Evolutionary conservation across 345 rosid species (phyloP), one percentile per base, ranked within the genome.

Genomic region (Salix koriyanagi): DNA sequence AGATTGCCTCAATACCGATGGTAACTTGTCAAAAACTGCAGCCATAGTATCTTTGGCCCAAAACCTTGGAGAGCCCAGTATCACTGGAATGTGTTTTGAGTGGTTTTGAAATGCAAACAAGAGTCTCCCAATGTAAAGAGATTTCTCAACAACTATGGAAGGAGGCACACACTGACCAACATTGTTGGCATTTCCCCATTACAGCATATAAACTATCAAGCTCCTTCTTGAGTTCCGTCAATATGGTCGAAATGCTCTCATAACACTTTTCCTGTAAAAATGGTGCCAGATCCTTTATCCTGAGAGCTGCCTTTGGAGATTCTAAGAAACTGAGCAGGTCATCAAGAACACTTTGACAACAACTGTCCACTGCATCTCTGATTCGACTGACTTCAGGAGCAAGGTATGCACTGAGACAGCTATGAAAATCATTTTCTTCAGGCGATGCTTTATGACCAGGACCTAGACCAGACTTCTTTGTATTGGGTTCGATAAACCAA

Each of bases 1-100:
- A 76, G 90, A 86, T 74, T 89, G 92, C 88, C 90, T 86, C 81
- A 85, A 85, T 71, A 88, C 76, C 74, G 91, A 85, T 69, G 93
- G 89, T 65, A 87, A 76, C 83, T 89, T 93, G 84, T 90, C 97
- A 73, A 91, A 86, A 77, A 79, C 88, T 67, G 86, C 84, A 81
- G 85, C 84, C 76, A 83, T 61, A 8, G 83, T 83, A 81, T 88
- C 92, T 74, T 90, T 90, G 72, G 87, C 91, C 99, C 99, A 96
- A 81, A 90, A 88, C 81, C 98, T 89, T 48, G 98, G 98, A 85
- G 99, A 91, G 74, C 98, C 98, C 37, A 94, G 93, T 77, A 94
- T 77, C 65, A 94, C 73, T 8, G 95, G 94, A 80, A 96, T 84
- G 79, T 94, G 95, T 79, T 87, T 90, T 26, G 92, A 90, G 86